Percentiles rank a stretch among this genome's conserved stretches.
Conservation (phyloP, 139 green algal genomes). For the Picochlorum costavermella region DNA sequence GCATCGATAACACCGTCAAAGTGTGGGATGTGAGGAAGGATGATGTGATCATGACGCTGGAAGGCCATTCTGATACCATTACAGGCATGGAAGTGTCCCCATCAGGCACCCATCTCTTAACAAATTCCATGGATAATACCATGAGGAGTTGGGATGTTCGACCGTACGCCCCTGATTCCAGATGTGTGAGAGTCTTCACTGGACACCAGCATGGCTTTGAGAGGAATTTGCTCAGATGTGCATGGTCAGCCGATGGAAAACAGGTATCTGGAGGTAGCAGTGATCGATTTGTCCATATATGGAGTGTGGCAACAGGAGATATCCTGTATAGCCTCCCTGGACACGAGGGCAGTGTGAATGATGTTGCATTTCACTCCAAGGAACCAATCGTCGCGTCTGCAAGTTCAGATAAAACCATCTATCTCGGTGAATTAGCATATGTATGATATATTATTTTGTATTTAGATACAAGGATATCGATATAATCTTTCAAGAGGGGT, state of each 20-base stretch:
- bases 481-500: no score
- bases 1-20: conserved; percentile 81
- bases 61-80: conserved; percentile 66
- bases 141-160: conserved; percentile 76
- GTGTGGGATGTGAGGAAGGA: conserved; percentile 80
- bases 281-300: conserved; percentile 79
- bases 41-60: conserved; percentile 48
- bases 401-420: conserved; percentile 71
- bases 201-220: conserved; percentile 88
- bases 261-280: conserved; percentile 66
- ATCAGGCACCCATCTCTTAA: conserved; percentile 81
- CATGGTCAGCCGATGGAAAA: conserved; percentile 77
- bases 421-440: conserved; percentile 68
- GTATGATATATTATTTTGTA: background rate
- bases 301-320: conserved; percentile 44
- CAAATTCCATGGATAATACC: conserved; percentile 95
- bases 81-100: conserved; percentile 77
- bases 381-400: conserved; percentile 74
- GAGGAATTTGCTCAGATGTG: conserved; percentile 83
- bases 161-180: conserved; percentile 80
- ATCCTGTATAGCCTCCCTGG: conserved; percentile 86
- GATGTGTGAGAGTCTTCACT: conserved; percentile 59
- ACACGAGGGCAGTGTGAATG: conserved; percentile 87
- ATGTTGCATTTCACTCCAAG: conserved; percentile 89
- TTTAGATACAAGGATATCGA: no score